Base-by-base conservation (phyloP, 2,329 filamentous ascomycete genomes). In the Sporothrix phasma region DNA sequence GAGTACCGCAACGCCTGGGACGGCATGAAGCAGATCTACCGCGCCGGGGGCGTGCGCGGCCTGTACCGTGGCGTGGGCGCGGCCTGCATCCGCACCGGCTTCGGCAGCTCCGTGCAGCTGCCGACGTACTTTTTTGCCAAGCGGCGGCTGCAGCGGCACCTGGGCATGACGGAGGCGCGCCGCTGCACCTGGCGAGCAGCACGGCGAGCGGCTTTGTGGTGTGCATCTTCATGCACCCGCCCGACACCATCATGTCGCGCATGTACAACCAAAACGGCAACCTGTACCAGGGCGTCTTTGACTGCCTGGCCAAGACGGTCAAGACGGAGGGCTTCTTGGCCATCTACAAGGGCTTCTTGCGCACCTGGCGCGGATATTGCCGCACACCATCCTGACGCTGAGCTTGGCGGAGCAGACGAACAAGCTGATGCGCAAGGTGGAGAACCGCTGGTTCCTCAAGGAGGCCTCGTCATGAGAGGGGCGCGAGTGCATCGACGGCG, bases 231-330 rank as follows among this genome's bases (percentile, higher is more conserved):
- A 99, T 99, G 94, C 94, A 99, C 73, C 94, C 94, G 62, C 94
- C 94, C 84, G 94, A 99, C 75, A 99, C 94, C 5, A 90, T 99
- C 77, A 99, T 99, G 94, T 94, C 91, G 67, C 88, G 94, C 67
- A 88, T 99, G 81, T 99, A 99, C 81, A 99, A 99, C 79, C 94
- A 99, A 76, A 96, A 92, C 67, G 94, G 94, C 61, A 96, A 97
- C 74, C 82, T 99, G n/a, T 99, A 99, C 80, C 87, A 84, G 69
- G 89, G 92, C 65, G 90, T 95, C 4, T 89, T 96, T 68, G 94
- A 99, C 77, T 99, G 94, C 74, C 77, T 97, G 66, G 85, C 84
- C 74, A 92, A 96, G 78, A 99, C 94, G 0, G 82, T 99, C 66
- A 88, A 87, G 73, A 96, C 91, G 0, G 94, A 99, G 75, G 94